phyloP scores from a whole-genome alignment of 2,329 filamentous ascomycete species.

The Phialophora expanda region DNA sequence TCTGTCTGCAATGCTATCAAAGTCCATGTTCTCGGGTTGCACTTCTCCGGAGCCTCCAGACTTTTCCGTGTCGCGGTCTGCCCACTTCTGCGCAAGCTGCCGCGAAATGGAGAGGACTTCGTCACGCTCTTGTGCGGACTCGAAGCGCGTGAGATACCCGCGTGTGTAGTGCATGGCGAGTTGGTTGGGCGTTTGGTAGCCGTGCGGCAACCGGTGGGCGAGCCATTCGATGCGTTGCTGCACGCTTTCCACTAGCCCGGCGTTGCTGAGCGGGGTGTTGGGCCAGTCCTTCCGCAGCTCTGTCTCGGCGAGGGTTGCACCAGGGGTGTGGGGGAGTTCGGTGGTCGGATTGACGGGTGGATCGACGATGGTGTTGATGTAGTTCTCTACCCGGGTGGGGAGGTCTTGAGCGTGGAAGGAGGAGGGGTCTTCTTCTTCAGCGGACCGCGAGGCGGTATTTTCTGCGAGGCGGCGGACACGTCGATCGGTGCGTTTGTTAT shows the following conservation, averaged over 20 bases:
- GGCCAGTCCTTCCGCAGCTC: constrained; percentile 39
- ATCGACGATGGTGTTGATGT: constrained; percentile 34
- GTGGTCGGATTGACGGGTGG: constrained; percentile 37
- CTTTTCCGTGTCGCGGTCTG: constrained; percentile 32
- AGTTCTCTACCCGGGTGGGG: constrained; percentile 20
- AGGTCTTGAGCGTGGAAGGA: constrained; percentile 19
- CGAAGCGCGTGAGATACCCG: constrained; percentile 37
- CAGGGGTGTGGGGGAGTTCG: constrained; percentile 33
- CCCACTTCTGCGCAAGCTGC: constrained; percentile 29
- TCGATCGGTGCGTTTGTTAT: constrained; percentile 17
- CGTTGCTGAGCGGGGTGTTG: constrained; percentile 35
- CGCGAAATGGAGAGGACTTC: constrained; percentile 28
- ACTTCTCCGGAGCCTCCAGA: constrained; percentile 26
- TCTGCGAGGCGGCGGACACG: constrained; percentile 22
- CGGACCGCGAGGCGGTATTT: constrained; percentile 15
- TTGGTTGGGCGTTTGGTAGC: constrained; percentile 38
- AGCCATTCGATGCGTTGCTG: constrained; percentile 40
- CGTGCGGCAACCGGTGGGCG: constrained; percentile 39
- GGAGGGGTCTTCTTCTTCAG: constrained; percentile 25
- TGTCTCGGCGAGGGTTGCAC: constrained; percentile 28
- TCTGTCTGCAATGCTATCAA: constrained; percentile 29
- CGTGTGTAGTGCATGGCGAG: constrained; percentile 38
- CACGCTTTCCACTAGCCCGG: constrained; percentile 35
- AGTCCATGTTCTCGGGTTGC: constrained; percentile 29
- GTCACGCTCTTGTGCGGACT: constrained; percentile 37